Evolutionary conservation across 2,329 filamentous ascomycete genomes (phyloP).

Genomic region (Xylariaceae sp.): DNA sequence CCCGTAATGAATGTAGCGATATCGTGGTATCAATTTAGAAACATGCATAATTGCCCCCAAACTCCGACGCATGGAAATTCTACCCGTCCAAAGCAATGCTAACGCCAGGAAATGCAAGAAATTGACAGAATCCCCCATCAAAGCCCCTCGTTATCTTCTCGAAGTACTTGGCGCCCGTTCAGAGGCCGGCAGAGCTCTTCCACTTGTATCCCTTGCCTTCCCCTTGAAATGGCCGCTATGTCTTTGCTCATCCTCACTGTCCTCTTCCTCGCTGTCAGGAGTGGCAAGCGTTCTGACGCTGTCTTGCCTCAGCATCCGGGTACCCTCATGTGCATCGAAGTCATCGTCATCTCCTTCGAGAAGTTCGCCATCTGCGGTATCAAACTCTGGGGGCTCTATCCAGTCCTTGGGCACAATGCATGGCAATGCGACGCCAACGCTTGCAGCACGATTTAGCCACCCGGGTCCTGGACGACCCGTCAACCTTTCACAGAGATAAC

Average conservation of each 20-base stretch:
- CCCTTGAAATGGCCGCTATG: slow-evolving; percentile 11
- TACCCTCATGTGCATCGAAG: slow-evolving; percentile 41
- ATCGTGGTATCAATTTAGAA: not conserved
- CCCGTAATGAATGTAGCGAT: not conserved
- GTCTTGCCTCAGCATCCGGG: slow-evolving; percentile 50
- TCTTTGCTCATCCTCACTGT: slow-evolving; percentile 37
- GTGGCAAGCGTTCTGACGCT: slow-evolving; percentile 22
- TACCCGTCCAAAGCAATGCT: slow-evolving; percentile 4
- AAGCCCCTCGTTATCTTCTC: slow-evolving; percentile 16
- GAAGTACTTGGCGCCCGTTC: slow-evolving; percentile 43
- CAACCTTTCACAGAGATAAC: slow-evolving; percentile 67
- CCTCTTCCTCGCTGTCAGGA: slow-evolving; percentile 13
- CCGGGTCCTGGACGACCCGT: slow-evolving; percentile 65
- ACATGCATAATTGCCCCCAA: no score
- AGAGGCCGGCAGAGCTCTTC: slow-evolving; percentile 46
- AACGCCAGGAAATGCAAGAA: slow-evolving; percentile 1
- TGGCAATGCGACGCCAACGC: slow-evolving; percentile 73
- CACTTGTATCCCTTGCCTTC: slow-evolving; percentile 43
- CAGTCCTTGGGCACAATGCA: slow-evolving; percentile 80
- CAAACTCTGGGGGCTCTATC: slow-evolving; percentile 74
- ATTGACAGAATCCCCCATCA: not conserved
- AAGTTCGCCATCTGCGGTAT: slow-evolving; percentile 66
- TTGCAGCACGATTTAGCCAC: slow-evolving; percentile 83
- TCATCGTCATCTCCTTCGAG: slow-evolving; percentile 46
- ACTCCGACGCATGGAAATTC: slow-evolving; percentile 3